Conservation (phyloP, 495 filamentous ascomycete genomes). For the Tuber borchii region DNA sequence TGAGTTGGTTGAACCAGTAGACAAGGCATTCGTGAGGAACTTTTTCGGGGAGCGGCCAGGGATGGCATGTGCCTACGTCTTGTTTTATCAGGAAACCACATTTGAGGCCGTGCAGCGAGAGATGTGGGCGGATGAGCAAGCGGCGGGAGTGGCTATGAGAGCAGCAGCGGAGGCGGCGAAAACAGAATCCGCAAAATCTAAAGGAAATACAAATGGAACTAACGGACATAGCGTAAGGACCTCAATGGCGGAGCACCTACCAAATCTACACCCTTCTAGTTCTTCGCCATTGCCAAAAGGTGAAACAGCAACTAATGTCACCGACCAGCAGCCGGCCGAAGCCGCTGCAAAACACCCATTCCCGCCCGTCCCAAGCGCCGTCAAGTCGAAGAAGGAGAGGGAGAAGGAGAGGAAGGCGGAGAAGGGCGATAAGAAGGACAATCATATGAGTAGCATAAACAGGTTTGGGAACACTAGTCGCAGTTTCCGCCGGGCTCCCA, state of each 20-base stretch:
- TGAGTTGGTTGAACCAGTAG: conserved; percentile 95
- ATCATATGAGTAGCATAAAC: conserved; percentile 22
- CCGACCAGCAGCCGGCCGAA: conserved; percentile 38
- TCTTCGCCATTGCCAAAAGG: conserved; percentile 17
- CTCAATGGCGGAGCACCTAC: conserved; percentile 14
- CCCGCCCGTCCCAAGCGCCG: conserved; percentile 23
- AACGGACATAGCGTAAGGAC: conserved; percentile 23
- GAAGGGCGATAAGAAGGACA: conserved; percentile 42
- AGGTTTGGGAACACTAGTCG: conserved; percentile 35
- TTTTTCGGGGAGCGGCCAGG: conserved; percentile 93
- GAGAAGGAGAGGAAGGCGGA: conserved; percentile 51
- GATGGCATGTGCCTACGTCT: conserved; percentile 88
- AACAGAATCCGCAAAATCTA: conserved; percentile 51
- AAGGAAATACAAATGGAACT: conserved; percentile 42
- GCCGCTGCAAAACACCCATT: conserved; percentile 34
- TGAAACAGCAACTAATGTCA: conserved; percentile 28
- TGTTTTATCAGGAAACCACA: conserved; percentile 97
- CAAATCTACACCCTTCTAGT: conserved; percentile 28
- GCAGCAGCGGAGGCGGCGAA: conserved; percentile 53
- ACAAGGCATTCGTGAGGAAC: conserved; percentile 92
- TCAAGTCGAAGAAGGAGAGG: conserved; percentile 42
- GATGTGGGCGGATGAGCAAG: conserved; percentile 57
- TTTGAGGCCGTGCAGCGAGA: conserved; percentile 74
- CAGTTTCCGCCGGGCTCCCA: conserved; percentile 35
- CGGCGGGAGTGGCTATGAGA: conserved; percentile 65